Base-by-base conservation (phyloP, 257 asterid species). In the Penstemon eatonii region DNA sequence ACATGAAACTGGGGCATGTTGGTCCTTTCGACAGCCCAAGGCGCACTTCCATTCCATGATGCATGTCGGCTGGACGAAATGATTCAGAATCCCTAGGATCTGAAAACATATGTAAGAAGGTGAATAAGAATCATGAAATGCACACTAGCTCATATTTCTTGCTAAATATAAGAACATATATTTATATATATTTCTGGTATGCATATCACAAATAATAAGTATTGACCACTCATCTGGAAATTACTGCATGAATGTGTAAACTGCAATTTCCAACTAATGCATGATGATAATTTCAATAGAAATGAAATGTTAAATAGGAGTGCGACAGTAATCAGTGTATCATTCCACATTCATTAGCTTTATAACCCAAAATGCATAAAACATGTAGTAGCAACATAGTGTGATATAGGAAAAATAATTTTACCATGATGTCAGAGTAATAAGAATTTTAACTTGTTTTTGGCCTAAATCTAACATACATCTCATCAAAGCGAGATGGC, bases 41-140 rank as follows among this genome's bases (percentile, higher is more conserved):
- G 44, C 90, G 94, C 68, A 90, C 96, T 85, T 93, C 99, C 97
- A 93, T 86, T 61, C 86, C 97, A 44, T 93, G 95, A 79, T 93
- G 97, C 87, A 90, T 73, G 79, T 90, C 94, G 58, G 79, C 82
- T 5, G 97, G 94, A 5, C 87, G 83, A 59, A 69, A 70, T 13
- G 80, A 79, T 70, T 93, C 99, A 0, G 97, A 90, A 13, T 90
- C 99, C 80, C 83, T 85, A 8, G 97, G 99, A 81, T 93, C 99
- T 93, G 92, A 78, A 81, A 71, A 13, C 19, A 52, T 3, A 55
- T 33, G 57, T 77, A 39, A 72, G 52, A 67, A 76, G 64, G 19
- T 9, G 58, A 54, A 6, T 3, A 11, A 33, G 40, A 19, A 11
- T 13, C 9, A 56, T 53, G 41, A n/a, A 54, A 8, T 19, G 43